Evolutionary conservation across 2,329 filamentous ascomycete species (phyloP), one percentile per base, ranked within the genome.

Genomic region (Stagonosporopsis cucurbitacearum): DNA sequence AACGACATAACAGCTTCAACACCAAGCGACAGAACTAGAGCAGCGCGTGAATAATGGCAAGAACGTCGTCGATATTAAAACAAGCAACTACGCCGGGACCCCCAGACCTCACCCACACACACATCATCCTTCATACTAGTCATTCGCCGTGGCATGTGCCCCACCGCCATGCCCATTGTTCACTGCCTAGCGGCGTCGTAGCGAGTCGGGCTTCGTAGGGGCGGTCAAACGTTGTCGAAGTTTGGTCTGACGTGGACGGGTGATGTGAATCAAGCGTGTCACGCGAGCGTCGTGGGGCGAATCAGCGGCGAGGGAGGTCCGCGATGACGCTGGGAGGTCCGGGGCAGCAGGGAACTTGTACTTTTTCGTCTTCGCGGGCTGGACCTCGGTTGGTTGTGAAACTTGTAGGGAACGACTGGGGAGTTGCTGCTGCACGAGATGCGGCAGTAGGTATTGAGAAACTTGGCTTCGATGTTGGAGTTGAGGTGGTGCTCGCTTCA

Each of bases 241-340:
- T 51, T 40, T 41, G 33, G 48, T 49, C 54, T 57, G 54, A 57
- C 54, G 43, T 57, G 54, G 39, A 43, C 54, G 49, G 44, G 54
- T 57, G 54, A 57, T 49, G 41, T 51, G 47, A 37, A 50, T 23
- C 33, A 33, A 48, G 33, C 35, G 37, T 52, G 54, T 57, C 54
- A 57, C 54, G 54, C 54, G 54, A 53, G 30, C 48, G 32, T 33
- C 11, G 32, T 25, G 5, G 1, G 12, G 23, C 54, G 36, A 57
- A 26, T 49, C 32, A 53, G 43, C 41, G 15, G 37, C 17, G 26
- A 35, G 48, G 54, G 54, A 57, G 37, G 54, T 57, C 54, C 54
- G 54, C 54, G 41, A 51, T 56, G 53, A 56, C 53, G 47, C 46
- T 30, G 9, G 44, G 12, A 39, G 23, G 50, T 55, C 53, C 41